These are phyloP conservation scores for Trebouxia gelatinosa DNA, from an alignment of 163 green algal genomes.

Conservation along the genomic window DNA sequence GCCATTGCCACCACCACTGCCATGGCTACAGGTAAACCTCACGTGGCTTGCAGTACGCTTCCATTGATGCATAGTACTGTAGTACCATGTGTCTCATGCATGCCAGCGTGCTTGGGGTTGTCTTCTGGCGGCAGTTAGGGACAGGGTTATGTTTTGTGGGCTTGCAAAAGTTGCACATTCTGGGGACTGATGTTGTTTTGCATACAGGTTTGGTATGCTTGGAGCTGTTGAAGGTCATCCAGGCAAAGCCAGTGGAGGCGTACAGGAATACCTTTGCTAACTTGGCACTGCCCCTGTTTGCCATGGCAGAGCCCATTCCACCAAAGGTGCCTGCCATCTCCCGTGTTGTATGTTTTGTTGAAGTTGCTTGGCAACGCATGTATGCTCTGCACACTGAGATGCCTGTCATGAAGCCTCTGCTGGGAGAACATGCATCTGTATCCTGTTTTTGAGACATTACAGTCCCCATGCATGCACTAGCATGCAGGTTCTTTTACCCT, in stretches of 20 bases:
- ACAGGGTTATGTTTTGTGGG: too few relatives aligned
- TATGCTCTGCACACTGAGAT: background rate
- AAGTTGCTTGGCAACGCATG: slow-evolving; percentile 23
- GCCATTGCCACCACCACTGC: slow-evolving; percentile 95
- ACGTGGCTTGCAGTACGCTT: too few relatives aligned
- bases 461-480: too few relatives aligned
- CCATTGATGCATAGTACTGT: too few relatives aligned
- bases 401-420: background rate
- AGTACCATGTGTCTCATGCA: too few relatives aligned
- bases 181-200: too few relatives aligned
- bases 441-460: background rate
- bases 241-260: slow-evolving; percentile 74
- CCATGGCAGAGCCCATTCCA: slow-evolving; percentile 93
- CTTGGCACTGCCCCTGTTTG: slow-evolving; percentile 96
- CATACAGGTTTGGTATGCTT: slow-evolving; percentile 89
- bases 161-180: too few relatives aligned
- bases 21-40: slow-evolving; percentile 68
- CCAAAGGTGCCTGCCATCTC: slow-evolving; percentile 67
- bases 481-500: too few relatives aligned
- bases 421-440: background rate
- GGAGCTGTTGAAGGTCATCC: slow-evolving; percentile 94
- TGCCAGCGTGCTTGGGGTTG: too few relatives aligned
- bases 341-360: too few relatives aligned
- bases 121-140: too few relatives aligned
- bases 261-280: slow-evolving; percentile 99